A percentile compares a stretch with the other conserved stretches of the same genome.
Evolutionary conservation across 2,329 filamentous ascomycete genomes (phyloP).

Genomic region (Fusarium nanum): DNA sequence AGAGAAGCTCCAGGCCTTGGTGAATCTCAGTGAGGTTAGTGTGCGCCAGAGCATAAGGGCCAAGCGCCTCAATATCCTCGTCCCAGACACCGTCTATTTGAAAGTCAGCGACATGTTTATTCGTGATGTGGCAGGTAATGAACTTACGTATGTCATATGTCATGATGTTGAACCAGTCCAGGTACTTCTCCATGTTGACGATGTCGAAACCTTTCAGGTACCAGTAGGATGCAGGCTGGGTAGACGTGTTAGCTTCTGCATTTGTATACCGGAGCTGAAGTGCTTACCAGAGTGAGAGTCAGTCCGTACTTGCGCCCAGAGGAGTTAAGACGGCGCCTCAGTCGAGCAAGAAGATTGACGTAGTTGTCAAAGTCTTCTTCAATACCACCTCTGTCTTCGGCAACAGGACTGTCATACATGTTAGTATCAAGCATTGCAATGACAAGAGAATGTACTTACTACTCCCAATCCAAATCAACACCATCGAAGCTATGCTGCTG

Average conservation of each 20-base stretch:
- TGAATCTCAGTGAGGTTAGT: background rate
- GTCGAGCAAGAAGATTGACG: fast-evolving
- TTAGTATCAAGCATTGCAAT: too few relatives aligned
- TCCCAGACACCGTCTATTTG: background rate
- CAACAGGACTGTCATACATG: too few relatives aligned
- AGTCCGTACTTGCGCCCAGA: background rate
- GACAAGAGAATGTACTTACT: too few relatives aligned
- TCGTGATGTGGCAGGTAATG: too few relatives aligned
- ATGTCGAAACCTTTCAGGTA: conserved; percentile 48
- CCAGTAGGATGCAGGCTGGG: conserved; percentile 46
- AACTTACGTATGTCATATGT: conserved; percentile 53
- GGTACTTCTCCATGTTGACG: conserved; percentile 22
- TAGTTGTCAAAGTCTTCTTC: background rate
- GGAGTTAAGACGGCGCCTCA: background rate
- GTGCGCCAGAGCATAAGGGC: background rate
- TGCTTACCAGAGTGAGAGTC: background rate
- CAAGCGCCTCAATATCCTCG: background rate
- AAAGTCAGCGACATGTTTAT: too few relatives aligned
- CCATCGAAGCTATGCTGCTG: background rate
- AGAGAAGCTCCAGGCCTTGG: fast-evolving
- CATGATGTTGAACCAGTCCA: conserved; percentile 58
- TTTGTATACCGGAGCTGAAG: too few relatives aligned
- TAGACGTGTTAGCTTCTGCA: too few relatives aligned
- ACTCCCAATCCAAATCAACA: background rate
- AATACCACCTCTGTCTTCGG: background rate